Base-by-base conservation (phyloP, 352 stramenopile species). In the Globisporangium abappressorium region DNA sequence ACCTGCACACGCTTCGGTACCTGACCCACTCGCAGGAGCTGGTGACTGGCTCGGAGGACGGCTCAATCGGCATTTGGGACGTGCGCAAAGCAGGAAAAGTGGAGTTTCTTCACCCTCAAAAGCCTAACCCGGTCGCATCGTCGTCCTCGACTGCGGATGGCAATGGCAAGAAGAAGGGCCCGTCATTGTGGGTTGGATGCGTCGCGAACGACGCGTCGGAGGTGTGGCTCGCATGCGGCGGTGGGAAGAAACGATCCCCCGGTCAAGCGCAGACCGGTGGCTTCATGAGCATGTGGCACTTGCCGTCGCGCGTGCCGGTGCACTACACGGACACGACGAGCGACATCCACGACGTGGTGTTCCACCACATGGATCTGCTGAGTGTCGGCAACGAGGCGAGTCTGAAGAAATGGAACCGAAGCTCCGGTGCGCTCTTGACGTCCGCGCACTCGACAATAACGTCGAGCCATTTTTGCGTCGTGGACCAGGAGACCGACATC, bases 341-440 rank as follows among this genome's bases (percentile, higher is more conserved):
- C n/a, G 78, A 93, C 73, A 77, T 93, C 49, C 80, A 91, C 53
- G 83, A 87, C 41, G 72, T 92, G 26, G 78, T 78, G 20, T 92
- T 92, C 73, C 83, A 92, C 56, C 77, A 85, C 63, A 89, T 80
- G 69, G 81, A 91, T 41, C 65, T 93, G 53, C 78, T 92, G 12
- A 91, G 81, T 18, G 83, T 92, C 14, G 85, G 85, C 30, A 91
- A 88, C 54, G 85, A 91, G 51, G 73, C 83, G 5, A 74, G 71
- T 41, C 58, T 93, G 9, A 82, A 88, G 33, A 89, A 88, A 64
- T 93, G 85, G 85, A 93, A 93, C 74, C 82, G 82, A 2, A 89
- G 76, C 68, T 91, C 83, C 7, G 82, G 83, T 5, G 72, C 79
- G 54, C 62, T 92, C 34, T 71, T 92, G 26, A 81, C 85, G 6